A percentile compares a stretch with the other conserved stretches of the same genome.
phyloP scores from a whole-genome alignment of 1,284 basidiomycete genomes.

The Sanghuangporus weigelae region DNA sequence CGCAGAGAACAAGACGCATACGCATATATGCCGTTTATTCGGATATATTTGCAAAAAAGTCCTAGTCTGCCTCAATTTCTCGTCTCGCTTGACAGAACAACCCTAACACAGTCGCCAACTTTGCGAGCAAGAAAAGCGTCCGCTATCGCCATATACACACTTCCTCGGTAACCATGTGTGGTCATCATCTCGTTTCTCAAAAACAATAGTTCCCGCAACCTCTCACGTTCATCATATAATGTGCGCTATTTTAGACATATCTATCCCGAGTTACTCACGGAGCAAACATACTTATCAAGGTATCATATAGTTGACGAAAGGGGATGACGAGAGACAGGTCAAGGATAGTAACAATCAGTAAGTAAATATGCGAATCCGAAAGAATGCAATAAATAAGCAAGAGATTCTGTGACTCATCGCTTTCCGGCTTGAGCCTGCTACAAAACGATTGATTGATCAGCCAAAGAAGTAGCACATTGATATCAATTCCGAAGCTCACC shows the following conservation, averaged over 20 bases:
- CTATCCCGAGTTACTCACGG: not conserved
- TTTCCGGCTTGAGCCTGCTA: constrained; percentile 11
- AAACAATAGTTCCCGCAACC: too few relatives aligned
- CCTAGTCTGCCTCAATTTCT: not conserved
- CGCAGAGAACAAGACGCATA: not conserved
- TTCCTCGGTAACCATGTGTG: not conserved
- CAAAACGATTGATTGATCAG: not conserved
- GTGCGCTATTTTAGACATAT: not conserved
- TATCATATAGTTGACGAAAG: not conserved
- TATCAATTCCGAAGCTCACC: constrained; percentile 30
- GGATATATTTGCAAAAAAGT: not conserved
- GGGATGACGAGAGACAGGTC: not conserved
- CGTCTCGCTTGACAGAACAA: too few relatives aligned
- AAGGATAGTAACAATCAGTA: not conserved
- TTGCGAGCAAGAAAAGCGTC: not conserved
- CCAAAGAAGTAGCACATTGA: not conserved
- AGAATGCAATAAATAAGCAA: not conserved
- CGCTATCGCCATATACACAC: not conserved
- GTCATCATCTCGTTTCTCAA: not conserved
- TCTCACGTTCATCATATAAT: not conserved
- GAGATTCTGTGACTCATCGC: constrained; percentile 1
- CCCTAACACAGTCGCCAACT: too few relatives aligned
- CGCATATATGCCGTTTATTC: not conserved
- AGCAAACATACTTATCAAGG: too few relatives aligned
- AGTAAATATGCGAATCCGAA: not conserved